phyloP scores from a whole-genome alignment of 2,329 filamentous ascomycete genomes.

The Fusarium musae region DNA sequence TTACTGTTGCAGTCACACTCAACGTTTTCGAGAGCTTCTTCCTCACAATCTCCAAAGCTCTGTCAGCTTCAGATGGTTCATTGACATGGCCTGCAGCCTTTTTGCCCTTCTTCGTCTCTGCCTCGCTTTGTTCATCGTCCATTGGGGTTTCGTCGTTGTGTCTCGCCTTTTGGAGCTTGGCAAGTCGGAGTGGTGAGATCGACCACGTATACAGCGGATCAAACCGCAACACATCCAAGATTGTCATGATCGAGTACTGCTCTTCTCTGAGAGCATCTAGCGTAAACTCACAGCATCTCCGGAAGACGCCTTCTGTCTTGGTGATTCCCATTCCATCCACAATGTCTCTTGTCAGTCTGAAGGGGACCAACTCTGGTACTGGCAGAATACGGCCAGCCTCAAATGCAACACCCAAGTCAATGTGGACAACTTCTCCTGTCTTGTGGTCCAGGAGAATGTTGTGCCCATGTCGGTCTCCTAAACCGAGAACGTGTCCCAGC shows the following conservation, averaged over 20 bases:
- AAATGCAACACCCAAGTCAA: constrained; percentile 96
- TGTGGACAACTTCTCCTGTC: constrained; percentile 94
- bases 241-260: constrained; percentile 97
- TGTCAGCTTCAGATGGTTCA: constrained; percentile 80
- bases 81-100: constrained; percentile 56
- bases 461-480: constrained; percentile 95
- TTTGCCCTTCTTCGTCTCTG: constrained; percentile 55
- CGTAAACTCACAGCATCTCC: constrained; percentile 98
- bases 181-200: constrained; percentile 75
- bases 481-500: constrained; percentile 88
- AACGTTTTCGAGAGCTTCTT: constrained; percentile 96
- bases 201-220: constrained; percentile 98
- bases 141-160: constrained; percentile 57
- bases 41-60: constrained; percentile 90
- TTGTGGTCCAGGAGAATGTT: constrained; percentile 94
- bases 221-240: constrained; percentile 96
- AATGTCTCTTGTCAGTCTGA: constrained; percentile 91
- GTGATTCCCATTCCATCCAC: constrained; percentile 98
- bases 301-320: constrained; percentile 94
- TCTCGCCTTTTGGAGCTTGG: constrained; percentile 72
- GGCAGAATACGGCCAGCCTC: constrained; percentile 96
- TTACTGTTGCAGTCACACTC: constrained; percentile 94
- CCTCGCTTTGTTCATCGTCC: constrained; percentile 53
- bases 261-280: constrained; percentile 95
- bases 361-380: constrained; percentile 94